Evolutionary conservation across 1,284 basidiomycete species (phyloP), one percentile per base, ranked within the genome.

Genomic region (Neolentinus lepideus): DNA sequence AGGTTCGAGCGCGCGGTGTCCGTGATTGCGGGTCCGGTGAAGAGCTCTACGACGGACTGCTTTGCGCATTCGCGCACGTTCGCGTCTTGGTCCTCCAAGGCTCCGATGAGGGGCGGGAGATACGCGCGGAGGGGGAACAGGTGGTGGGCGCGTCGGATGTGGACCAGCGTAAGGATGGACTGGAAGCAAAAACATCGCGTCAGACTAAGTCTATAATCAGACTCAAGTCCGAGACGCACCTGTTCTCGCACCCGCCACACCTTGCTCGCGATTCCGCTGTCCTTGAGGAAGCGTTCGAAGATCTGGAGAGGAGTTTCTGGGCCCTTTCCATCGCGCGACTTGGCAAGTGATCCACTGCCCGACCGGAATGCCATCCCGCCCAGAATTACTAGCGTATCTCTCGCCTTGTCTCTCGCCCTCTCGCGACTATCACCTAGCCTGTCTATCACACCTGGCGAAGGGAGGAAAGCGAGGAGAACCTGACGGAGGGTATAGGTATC

Each of bases 1-100:
- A 99, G 77, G 67, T 98, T 95, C 0, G 92, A 83, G 51, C 92
- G 86, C 2, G 95, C 96, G 8, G 85, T 86, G 62, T 95, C 85
- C 0, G 88, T 85, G 6, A 92, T 89, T 1, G 81, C 80, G 0
- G 90, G 81, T 11, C 88, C 88, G 0, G 90, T 85, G 65, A 98
- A 94, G 47, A 99, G 79, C 58, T 88, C 83, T 14, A 97, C 80
- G 51, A 94, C 80, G 0, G 92, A 88, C 63, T 82, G 77, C 53
- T 87, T 81, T 1, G 96, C 89, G 64, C 85, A 88, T 57, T 94
- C 90, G 36, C 97, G 85, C 51, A 99, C 96, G 60, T 83, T 83
- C 2, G 88, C 83, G 66, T 99, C 96, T 1, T 87, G 84, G 69
- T 99, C 95, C 71, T 97, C 91, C 22, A 99, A 78, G 45, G 87